Conservation (phyloP, 129 eudicot genomes). For the Centella asiatica region DNA sequence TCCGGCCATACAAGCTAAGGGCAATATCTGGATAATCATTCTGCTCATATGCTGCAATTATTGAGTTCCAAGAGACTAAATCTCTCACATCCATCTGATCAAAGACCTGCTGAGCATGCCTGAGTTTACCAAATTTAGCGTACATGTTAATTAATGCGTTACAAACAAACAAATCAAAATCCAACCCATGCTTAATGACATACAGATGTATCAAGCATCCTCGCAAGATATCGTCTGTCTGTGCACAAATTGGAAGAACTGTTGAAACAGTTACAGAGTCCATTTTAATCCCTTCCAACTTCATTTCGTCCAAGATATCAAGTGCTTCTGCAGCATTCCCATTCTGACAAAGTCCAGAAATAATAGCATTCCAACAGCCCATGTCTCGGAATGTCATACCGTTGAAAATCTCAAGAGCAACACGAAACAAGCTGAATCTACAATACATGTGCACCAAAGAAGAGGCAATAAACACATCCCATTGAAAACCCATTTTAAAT, state of each 20-base stretch:
- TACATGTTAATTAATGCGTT: conserved; percentile 83
- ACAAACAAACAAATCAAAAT: conserved; percentile 53
- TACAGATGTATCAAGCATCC: conserved; percentile 57
- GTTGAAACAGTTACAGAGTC: conserved; percentile 62
- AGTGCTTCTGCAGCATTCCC: conserved; percentile 55
- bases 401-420: conserved; percentile 46
- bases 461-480: conserved; percentile 83
- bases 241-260: conserved; percentile 70
- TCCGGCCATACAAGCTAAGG: conserved; percentile 29
- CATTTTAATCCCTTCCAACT: conserved; percentile 47
- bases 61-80: conserved; percentile 84
- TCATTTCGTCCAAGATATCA: conserved; percentile 56
- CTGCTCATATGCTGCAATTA: conserved; percentile 88
- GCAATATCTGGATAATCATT: conserved; percentile 43
- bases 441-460: conserved; percentile 84
- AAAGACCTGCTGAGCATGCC: conserved; percentile 43
- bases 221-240: conserved; percentile 32
- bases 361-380: conserved; percentile 87
- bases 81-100: conserved; percentile 52
- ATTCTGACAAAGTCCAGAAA: conserved; percentile 76
- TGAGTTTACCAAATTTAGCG: conserved; percentile 56
- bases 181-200: conserved; percentile 66
- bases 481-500: conserved; percentile 50
- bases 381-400: conserved; percentile 68
- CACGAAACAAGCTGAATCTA: conserved; percentile 42